Conservation (phyloP, 768 basidiomycete genomes). For the Cytidiella melzeri region DNA sequence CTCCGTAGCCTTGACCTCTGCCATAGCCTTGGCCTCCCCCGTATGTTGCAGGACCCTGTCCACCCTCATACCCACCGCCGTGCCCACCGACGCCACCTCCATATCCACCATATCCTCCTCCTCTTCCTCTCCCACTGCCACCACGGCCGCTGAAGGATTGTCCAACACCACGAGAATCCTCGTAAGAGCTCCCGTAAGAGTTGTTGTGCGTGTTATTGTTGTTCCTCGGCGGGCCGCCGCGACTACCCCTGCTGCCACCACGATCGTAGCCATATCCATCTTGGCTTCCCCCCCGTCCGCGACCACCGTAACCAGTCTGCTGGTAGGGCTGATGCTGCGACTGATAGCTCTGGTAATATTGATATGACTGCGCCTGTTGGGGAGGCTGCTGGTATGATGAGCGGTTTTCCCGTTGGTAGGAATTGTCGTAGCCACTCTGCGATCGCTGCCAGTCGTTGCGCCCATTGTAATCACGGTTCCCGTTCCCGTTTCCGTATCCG, state of each 20-base stretch:
- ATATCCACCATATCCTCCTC: slow-evolving; percentile 26
- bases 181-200: slow-evolving; percentile 11
- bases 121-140: slow-evolving; percentile 25
- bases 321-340: slow-evolving; percentile 20
- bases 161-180: slow-evolving; percentile 26
- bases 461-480: slow-evolving; percentile 12
- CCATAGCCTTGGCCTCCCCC: slow-evolving; percentile 21
- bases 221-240: slow-evolving; percentile 24
- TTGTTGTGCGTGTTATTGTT: slow-evolving; percentile 11
- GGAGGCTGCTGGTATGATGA: slow-evolving; percentile 2
- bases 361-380: slow-evolving; percentile 5
- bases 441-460: slow-evolving; percentile 4
- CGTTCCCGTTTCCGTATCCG: slow-evolving; percentile 13
- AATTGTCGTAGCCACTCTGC: slow-evolving; percentile 6
- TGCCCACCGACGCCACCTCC: slow-evolving; percentile 19
- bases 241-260: slow-evolving; percentile 28
- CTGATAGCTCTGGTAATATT: slow-evolving; percentile 5
- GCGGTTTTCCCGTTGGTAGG: neutral
- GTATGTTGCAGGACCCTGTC: slow-evolving; percentile 19
- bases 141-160: slow-evolving; percentile 22
- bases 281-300: slow-evolving; percentile 1
- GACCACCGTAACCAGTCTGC: slow-evolving; percentile 15
- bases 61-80: slow-evolving; percentile 29
- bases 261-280: slow-evolving; percentile 13
- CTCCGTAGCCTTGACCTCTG: slow-evolving; percentile 27